phyloP scores from a whole-genome alignment of 169 alveolate genomes.

The Plasmodium blacklocki region DNA sequence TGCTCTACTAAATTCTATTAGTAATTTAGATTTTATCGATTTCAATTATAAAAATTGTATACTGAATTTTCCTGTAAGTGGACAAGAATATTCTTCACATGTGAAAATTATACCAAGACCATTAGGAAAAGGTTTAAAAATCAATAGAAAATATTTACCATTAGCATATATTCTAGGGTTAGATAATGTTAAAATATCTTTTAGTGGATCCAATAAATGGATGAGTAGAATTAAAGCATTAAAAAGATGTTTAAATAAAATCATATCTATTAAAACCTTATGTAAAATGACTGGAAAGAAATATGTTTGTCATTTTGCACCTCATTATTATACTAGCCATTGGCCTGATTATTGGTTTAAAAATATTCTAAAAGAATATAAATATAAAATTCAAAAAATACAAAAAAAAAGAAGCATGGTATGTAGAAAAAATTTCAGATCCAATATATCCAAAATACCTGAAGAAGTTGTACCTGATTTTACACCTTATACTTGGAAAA shows the following conservation, averaged over 20 bases:
- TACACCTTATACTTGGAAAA: constrained; percentile 79
- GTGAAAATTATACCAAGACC: constrained; percentile 79
- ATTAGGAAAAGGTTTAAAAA: constrained; percentile 80
- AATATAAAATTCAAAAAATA: constrained; percentile 75
- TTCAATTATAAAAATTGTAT: constrained; percentile 83
- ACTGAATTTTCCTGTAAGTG: constrained; percentile 84
- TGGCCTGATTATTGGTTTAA: constrained; percentile 89
- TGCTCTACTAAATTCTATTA: constrained; percentile 82
- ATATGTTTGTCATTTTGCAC: constrained; percentile 80
- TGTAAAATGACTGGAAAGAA: constrained; percentile 84
- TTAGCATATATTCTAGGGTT: constrained; percentile 84
- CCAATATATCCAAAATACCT: constrained; percentile 75
- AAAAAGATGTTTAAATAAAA: constrained; percentile 83
- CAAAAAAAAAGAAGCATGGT: constrained; percentile 78
- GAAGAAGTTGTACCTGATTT: constrained; percentile 83
- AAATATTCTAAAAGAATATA: constrained; percentile 83
- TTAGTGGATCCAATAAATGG: constrained; percentile 85
- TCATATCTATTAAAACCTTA: constrained; percentile 81
- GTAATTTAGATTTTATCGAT: constrained; percentile 84
- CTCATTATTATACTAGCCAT: constrained; percentile 86
- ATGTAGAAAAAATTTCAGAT: constrained; percentile 69
- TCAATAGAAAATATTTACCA: constrained; percentile 82
- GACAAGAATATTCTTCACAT: constrained; percentile 83
- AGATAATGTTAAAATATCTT: constrained; percentile 81
- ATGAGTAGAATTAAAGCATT: constrained; percentile 83